phyloP scores from a whole-genome alignment of 371 early-diverging fungal genomes.

The Mucor plumbeus region DNA sequence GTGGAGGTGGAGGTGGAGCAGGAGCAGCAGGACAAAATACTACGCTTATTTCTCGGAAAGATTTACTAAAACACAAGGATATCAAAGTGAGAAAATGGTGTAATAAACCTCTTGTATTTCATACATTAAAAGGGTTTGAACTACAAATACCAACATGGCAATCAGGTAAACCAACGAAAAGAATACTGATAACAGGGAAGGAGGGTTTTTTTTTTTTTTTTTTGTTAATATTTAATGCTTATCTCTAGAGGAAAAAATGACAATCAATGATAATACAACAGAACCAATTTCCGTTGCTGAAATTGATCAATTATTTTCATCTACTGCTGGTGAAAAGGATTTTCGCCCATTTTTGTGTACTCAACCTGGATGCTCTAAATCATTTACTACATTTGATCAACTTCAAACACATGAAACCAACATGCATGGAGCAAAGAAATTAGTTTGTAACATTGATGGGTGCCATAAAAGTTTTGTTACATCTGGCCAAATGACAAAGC shows the following conservation, averaged over 20 bases:
- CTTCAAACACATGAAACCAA: constrained; percentile 56
- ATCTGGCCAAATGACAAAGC: constrained; percentile 54
- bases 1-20: neutral
- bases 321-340: constrained; percentile 49
- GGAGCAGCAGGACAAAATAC: constrained; percentile 2
- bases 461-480: constrained; percentile 58
- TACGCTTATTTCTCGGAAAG: constrained; percentile 24
- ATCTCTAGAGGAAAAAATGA: constrained; percentile 41
- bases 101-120: constrained; percentile 34
- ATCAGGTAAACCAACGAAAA: constrained; percentile 28
- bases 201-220: no score
- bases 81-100: constrained; percentile 42
- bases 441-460: constrained; percentile 54
- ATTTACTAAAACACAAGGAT: constrained; percentile 45
- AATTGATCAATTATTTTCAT: constrained; percentile 52
- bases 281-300: constrained; percentile 51
- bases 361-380: constrained; percentile 52
- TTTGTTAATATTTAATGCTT: neutral
- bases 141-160: constrained; percentile 37
- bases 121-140: constrained; percentile 41
- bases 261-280: constrained; percentile 39
- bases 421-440: constrained; percentile 56
- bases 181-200: no score
- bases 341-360: constrained; percentile 56
- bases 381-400: constrained; percentile 52